Base-by-base conservation (phyloP, 148 eudicot genomes). In the Amaranthus hypochondriacus region DNA sequence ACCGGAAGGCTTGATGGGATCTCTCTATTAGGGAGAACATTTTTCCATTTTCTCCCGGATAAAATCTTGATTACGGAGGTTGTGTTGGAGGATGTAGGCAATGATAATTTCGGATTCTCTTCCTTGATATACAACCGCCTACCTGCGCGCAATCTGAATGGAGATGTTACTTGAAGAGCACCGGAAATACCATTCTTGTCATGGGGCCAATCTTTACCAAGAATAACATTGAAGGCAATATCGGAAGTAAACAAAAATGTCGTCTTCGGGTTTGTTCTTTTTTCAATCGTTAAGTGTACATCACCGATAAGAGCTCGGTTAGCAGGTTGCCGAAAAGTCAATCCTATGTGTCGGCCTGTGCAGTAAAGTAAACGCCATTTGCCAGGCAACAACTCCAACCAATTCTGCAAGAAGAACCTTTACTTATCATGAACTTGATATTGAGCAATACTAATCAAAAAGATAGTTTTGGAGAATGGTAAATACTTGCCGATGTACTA, bases 1-100 rank as follows among this genome's bases (percentile, higher is more conserved):
- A 95, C 96, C 4, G 94, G 94, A 56, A 95, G 92, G 75, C 97
- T 95, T 3, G 97, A 90, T 15, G 99, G 99, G 53, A 95, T 79
- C 75, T 95, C 92, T 60, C 81, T 83, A 4, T 89, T 80, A 2
- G 96, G 97, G 71, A 92, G 72, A 12, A 80, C 91, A 71, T 95
- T 95, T 62, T 81, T 85, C 99, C 99, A 95, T 71, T 86, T 92
- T 57, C 75, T 84, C 53, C 88, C 84, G 0, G 97, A 79, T 54
- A 90, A 72, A 58, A 84, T 87, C 76, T 92, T 82, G 0, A 80
- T 71, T 48, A 82, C 70, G 5, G 89, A 81, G 71, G 81, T 84
- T 1, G 80, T 68, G 47, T 81, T 58, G 46, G 78, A 79, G 3
- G 83, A 48, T n/a, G 71, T 46, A 51, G 73, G 54, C 3, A 83